phyloP scores from a whole-genome alignment of 1,284 basidiomycete species.

The Cerrena zonata region DNA sequence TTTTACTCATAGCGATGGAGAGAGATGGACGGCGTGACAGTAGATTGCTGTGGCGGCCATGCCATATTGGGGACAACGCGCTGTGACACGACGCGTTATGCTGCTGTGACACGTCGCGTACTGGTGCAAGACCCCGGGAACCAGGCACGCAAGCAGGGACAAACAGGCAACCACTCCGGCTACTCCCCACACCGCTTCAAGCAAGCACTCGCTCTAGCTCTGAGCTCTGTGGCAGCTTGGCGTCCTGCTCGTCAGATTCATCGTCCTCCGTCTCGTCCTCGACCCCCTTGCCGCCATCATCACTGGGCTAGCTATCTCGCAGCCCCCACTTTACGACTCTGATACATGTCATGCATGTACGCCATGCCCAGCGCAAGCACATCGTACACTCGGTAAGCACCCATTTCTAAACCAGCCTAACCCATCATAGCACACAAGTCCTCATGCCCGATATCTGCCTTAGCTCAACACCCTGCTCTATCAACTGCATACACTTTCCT shows the following conservation, averaged over 20 bases:
- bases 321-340: background rate
- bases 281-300: too few relatives aligned
- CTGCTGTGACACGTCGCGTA: background rate
- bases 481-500: slow-evolving; percentile 67
- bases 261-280: background rate
- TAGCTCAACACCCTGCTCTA: slow-evolving; percentile 69
- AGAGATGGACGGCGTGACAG: slow-evolving; percentile 1
- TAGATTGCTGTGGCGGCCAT: background rate
- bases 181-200: background rate
- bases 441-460: too few relatives aligned
- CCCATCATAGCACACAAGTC: too few relatives aligned
- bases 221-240: too few relatives aligned
- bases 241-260: too few relatives aligned
- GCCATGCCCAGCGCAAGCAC: slow-evolving; percentile 71
- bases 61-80: background rate
- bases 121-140: background rate
- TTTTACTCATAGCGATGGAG: slow-evolving; percentile 14
- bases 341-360: slow-evolving; percentile 66
- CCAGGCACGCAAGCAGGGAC: background rate
- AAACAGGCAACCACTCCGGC: background rate
- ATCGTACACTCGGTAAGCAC: slow-evolving; percentile 63
- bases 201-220: background rate
- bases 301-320: background rate
- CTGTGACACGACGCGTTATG: background rate
- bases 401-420: too few relatives aligned